phyloP scores from a whole-genome alignment of 352 stramenopile genomes.

The Phytophthora lateralis region DNA sequence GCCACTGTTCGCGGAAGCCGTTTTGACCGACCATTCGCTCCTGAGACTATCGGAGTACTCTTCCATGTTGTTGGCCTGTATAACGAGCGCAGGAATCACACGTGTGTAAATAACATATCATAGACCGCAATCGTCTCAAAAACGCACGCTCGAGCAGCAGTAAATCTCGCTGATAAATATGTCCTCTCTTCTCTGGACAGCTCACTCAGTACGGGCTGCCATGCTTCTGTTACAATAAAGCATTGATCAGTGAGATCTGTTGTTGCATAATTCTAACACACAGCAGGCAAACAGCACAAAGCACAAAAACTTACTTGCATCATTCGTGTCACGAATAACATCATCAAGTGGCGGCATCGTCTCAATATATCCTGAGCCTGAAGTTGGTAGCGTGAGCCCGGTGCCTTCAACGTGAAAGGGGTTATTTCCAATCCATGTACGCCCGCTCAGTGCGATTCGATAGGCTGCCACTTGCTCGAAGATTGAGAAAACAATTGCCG shows the following conservation, averaged over 20 bases:
- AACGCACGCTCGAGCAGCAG: slow-evolving; percentile 43
- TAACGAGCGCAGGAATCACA: not conserved
- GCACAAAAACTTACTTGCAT: slow-evolving; percentile 37
- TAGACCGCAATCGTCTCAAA: slow-evolving; percentile 2
- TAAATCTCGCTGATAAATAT: slow-evolving; percentile 63
- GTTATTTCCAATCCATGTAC: slow-evolving; percentile 68
- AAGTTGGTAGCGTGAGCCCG: slow-evolving; percentile 21
- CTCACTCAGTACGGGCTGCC: slow-evolving; percentile 75
- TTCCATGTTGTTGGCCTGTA: slow-evolving; percentile 56
- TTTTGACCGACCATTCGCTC: slow-evolving; percentile 38
- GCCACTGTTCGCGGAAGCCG: slow-evolving; percentile 27
- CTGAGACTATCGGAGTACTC: slow-evolving; percentile 26
- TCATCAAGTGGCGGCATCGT: slow-evolving; percentile 58
- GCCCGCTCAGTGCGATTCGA: slow-evolving; percentile 50
- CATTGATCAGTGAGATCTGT: slow-evolving; percentile 1
- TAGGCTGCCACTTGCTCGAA: slow-evolving; percentile 76
- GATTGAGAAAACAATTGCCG: slow-evolving; percentile 74
- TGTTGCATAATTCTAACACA: too few species aligned
- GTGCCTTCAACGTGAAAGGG: slow-evolving; percentile 34
- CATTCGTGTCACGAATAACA: slow-evolving; percentile 51
- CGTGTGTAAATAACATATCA: slow-evolving; percentile 4
- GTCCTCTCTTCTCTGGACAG: slow-evolving; percentile 69
- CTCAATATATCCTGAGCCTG: slow-evolving; percentile 52
- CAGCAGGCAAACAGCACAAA: not conserved
- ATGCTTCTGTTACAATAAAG: slow-evolving; percentile 45